Evolutionary conservation across 495 filamentous ascomycete genomes (phyloP).

Genomic region (Podospora anserina): DNA sequence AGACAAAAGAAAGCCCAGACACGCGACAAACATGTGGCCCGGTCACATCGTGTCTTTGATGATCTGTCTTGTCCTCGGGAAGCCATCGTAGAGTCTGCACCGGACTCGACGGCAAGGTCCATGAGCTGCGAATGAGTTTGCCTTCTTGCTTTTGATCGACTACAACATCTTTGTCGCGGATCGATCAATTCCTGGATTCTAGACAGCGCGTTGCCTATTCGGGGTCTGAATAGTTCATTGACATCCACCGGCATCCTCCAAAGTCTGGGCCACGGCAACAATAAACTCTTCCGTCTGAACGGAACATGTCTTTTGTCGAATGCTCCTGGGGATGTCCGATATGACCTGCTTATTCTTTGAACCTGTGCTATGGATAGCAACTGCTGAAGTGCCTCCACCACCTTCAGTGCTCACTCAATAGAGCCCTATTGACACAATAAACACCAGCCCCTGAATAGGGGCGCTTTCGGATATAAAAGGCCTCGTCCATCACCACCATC

Average conservation of each 20-base stretch:
- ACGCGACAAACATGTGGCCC: neutral
- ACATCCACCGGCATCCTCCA: neutral
- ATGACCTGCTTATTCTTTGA: neutral
- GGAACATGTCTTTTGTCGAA: neutral
- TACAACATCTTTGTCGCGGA: constrained; percentile 1
- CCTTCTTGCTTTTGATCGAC: neutral
- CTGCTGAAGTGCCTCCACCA: neutral
- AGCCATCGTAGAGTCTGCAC: neutral
- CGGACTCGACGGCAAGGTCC: neutral
- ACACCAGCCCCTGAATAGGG: constrained; percentile 22
- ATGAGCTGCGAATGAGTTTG: neutral
- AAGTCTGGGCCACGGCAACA: neutral
- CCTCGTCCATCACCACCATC: constrained; percentile 3
- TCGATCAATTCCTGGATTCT: neutral
- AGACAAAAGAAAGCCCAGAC: neutral
- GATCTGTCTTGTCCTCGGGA: neutral
- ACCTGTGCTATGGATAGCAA: neutral
- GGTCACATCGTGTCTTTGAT: neutral
- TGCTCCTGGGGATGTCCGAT: neutral
- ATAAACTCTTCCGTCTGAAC: neutral
- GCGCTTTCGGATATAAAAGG: constrained; percentile 19
- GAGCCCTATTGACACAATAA: constrained; percentile 19
- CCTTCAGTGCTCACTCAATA: neutral
- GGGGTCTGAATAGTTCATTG: constrained; percentile 3
- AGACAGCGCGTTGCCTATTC: neutral